Conservation (phyloP, 345 rosid genomes). For the Aethionema arabicum region DNA sequence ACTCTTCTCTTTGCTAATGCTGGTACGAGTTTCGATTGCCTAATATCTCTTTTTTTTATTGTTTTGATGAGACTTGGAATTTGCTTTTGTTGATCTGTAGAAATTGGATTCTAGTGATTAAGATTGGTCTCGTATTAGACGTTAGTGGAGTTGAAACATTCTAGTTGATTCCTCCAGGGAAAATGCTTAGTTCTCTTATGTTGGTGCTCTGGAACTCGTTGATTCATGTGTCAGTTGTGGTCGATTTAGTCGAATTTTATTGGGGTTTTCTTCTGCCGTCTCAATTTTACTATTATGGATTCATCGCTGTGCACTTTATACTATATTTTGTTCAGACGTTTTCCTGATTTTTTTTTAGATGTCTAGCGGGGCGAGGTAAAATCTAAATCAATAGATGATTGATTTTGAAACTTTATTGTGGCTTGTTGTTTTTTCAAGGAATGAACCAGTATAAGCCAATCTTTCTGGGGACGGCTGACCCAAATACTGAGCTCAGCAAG, state of each 20-base stretch:
- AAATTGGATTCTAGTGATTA: slow-evolving; percentile 5
- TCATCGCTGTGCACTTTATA: slow-evolving; percentile 3
- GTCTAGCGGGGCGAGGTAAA: background rate
- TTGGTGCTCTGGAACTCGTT: background rate
- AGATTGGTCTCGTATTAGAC: background rate
- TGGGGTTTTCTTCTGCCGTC: slow-evolving; percentile 1
- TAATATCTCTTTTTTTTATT: background rate
- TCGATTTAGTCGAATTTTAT: background rate
- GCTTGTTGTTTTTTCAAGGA: slow-evolving; percentile 44
- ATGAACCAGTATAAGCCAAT: slow-evolving; percentile 98
- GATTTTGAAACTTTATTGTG: background rate
- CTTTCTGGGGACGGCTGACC: slow-evolving; percentile 86
- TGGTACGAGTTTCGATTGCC: slow-evolving; percentile 43
- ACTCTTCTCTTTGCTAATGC: slow-evolving; percentile 95
- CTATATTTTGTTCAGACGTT: no score
- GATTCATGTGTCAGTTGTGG: background rate
- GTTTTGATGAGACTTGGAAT: background rate
- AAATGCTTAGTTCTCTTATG: background rate
- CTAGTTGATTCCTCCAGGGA: background rate
- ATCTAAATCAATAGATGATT: background rate
- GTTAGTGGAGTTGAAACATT: background rate
- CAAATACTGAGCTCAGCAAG: slow-evolving; percentile 73
- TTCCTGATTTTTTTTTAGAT: background rate
- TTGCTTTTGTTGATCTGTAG: background rate
- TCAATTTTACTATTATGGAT: background rate